Conservation (phyloP, 1,284 basidiomycete genomes). For the Schizopora paradoxa region DNA sequence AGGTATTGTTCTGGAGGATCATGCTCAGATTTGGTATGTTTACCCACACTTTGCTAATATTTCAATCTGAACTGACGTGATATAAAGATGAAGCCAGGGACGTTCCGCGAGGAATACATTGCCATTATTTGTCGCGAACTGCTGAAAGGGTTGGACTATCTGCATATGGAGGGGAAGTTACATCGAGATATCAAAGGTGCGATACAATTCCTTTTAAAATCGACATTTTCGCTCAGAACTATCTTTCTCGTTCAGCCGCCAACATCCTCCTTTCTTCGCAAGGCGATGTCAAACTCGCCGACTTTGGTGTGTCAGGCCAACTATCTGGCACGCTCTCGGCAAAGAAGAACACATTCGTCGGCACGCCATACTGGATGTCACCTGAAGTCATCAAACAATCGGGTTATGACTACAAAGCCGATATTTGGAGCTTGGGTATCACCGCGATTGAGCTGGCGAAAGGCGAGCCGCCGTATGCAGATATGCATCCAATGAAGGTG, state of each 20-base stretch:
- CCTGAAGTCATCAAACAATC: constrained; percentile 99
- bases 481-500: constrained; percentile 98
- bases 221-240: background rate
- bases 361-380: constrained; percentile 98
- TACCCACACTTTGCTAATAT: constrained; percentile 8
- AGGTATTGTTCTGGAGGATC: constrained; percentile 85
- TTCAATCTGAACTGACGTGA: constrained; percentile 21
- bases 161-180: constrained; percentile 94
- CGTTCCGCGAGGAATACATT: constrained; percentile 97
- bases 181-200: constrained; percentile 97
- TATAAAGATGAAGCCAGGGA: constrained; percentile 91
- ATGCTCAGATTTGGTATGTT: constrained; percentile 73
- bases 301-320: constrained; percentile 99
- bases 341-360: constrained; percentile 99
- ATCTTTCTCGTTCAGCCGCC: constrained; percentile 61
- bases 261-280: constrained; percentile 91
- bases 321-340: constrained; percentile 91
- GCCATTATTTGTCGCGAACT: constrained; percentile 94
- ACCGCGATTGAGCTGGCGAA: constrained; percentile 97
- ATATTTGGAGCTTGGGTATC: constrained; percentile 96
- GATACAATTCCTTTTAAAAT: constrained; percentile 14
- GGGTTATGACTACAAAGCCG: constrained; percentile 97
- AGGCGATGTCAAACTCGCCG: constrained; percentile 97
- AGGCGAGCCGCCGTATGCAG: constrained; percentile 96
- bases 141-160: constrained; percentile 88